Base-by-base conservation (phyloP, 2,329 filamentous ascomycete species). In the Polychaeton citri region DNA sequence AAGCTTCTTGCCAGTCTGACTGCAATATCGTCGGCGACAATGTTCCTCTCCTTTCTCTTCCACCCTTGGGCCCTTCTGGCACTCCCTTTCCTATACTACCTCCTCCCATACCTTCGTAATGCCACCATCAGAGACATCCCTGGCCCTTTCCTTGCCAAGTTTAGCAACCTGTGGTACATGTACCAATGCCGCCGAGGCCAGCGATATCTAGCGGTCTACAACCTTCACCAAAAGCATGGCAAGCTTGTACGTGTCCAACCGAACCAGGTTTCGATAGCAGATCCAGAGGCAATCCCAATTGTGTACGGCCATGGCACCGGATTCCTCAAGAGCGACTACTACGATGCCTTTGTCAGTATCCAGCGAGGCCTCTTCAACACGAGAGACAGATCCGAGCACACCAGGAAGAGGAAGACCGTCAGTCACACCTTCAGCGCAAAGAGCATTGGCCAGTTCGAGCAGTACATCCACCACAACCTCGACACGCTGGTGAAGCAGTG, bases 271-370 rank as follows among this genome's bases (percentile, higher is more conserved):
- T 86, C 80, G 38, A 66, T 95, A 37, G 82, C 80, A 36, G 83
- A 92, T 51, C 78, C 81, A 19, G 70, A 69, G n/a, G 84, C 82
- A 2, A 87, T 94, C 36, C 69, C 70, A 10, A 59, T 68, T 32
- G 74, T 93, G 37, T 93, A 93, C 48, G 85, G 85, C 12, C 65
- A 68, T 42, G 64, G 65, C 7, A 69, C 64, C 38, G 65, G 65
- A 2, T 67, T 67, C 42, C 44, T 68, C 38, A 69, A 69, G 52
- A 85, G 80, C 30, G 78, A 88, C 2, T 94, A 87, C 62, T 94
- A 94, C 50, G 84, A 93, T 51, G 81, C 83, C 34, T 94, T 94
- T 49, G 85, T 94, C 37, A 87, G 81, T 9, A 92, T 93, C 51
- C 74, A 72, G 34, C 74, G 83, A 9, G 85, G 85, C 15, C 68